Conservation (phyloP, 345 rosid species). For the Citrus inodora region DNA sequence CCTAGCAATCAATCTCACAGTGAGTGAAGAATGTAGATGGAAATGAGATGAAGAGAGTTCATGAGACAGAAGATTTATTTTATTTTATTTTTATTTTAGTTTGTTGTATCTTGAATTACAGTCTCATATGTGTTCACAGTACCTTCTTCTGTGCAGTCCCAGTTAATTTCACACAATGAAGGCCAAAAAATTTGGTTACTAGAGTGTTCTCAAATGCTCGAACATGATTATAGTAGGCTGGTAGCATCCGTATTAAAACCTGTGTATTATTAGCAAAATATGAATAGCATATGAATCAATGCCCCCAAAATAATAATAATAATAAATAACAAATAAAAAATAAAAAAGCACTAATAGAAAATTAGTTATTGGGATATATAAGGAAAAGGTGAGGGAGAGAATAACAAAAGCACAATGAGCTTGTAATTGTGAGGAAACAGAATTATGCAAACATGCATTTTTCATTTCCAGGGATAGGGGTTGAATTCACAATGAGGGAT, state of each 20-base stretch:
- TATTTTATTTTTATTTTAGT: too few species aligned
- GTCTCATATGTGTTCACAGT: conserved; percentile 12
- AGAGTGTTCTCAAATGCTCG: conserved; percentile 82
- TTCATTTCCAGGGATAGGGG: too few species aligned
- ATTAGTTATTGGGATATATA: background rate
- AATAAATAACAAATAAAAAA: too few species aligned
- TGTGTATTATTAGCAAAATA: conserved; percentile 19
- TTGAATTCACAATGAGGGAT: too few species aligned
- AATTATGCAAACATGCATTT: too few species aligned
- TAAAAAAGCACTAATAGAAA: background rate
- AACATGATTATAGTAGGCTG: conserved; percentile 93
- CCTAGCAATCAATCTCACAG: conserved; percentile 39
- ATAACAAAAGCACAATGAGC: background rate
- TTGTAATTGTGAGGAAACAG: background rate
- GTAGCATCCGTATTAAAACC: conserved; percentile 96
- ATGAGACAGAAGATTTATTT: background rate
- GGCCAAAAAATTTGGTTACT: conserved; percentile 91
- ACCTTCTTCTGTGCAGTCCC: conserved; percentile 89
- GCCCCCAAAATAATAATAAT: background rate
- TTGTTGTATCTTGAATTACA: background rate
- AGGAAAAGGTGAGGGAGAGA: background rate
- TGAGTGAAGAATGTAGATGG: conserved; percentile 10
- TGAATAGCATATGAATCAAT: background rate
- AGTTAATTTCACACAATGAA: conserved; percentile 87
- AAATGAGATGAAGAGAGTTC: background rate